Percentiles rank a stretch among this genome's conserved stretches.
phyloP scores from a whole-genome alignment of 495 filamentous ascomycete species.

The Lepraria neglecta region DNA sequence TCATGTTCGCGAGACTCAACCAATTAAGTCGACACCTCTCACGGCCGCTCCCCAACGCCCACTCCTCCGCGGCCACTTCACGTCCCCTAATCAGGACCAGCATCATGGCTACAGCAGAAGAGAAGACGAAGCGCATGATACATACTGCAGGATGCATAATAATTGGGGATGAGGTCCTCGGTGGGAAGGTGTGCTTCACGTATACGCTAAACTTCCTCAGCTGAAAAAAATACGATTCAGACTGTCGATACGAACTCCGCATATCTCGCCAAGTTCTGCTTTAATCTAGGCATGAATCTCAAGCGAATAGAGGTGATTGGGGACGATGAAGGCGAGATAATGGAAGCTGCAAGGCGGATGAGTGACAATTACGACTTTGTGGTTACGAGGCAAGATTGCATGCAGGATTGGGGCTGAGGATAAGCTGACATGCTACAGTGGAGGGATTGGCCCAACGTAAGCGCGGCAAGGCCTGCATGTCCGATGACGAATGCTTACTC shows the following conservation, averaged over 20 bases:
- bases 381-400: slow-evolving; percentile 56
- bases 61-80: slow-evolving; percentile 41
- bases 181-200: slow-evolving; percentile 69
- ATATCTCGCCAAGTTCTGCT: slow-evolving; percentile 89
- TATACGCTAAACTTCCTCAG: not conserved
- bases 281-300: slow-evolving; percentile 79
- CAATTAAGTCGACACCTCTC: slow-evolving; percentile 69
- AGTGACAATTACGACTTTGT: slow-evolving; percentile 85
- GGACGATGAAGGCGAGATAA: slow-evolving; percentile 84
- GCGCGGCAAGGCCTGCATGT: slow-evolving; percentile 28
- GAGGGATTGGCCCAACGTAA: slow-evolving; percentile 91
- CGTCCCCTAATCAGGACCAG: slow-evolving; percentile 29
- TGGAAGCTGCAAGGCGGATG: slow-evolving; percentile 81
- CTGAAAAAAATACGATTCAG: slow-evolving; percentile 32
- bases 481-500: slow-evolving; percentile 15
- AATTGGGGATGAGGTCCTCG: slow-evolving; percentile 93
- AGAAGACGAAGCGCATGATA: slow-evolving; percentile 57
- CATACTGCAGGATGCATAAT: slow-evolving; percentile 90
- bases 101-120: slow-evolving; percentile 52
- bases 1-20: slow-evolving; percentile 69
- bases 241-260: slow-evolving; percentile 90
- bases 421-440: slow-evolving; percentile 41
- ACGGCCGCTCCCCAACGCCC: slow-evolving; percentile 51
- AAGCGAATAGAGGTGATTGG: slow-evolving; percentile 88
- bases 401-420: not conserved